A percentile compares a stretch with the other conserved stretches of the same genome.
phyloP scores from a whole-genome alignment of 176 grass and related monocot genomes.

The Chrysopogon serrulatus region DNA sequence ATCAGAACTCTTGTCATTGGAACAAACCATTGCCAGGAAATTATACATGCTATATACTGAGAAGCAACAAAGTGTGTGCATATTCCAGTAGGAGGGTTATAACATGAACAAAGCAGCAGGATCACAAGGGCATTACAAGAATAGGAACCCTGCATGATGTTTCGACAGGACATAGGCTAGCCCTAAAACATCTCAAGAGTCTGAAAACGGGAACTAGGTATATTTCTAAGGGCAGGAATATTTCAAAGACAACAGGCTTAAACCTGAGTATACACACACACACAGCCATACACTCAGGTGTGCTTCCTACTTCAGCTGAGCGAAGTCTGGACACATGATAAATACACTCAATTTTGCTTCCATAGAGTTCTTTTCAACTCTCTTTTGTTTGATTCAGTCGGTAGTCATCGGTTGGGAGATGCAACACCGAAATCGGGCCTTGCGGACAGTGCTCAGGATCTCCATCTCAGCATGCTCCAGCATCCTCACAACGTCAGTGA shows the following conservation, averaged over 20 bases:
- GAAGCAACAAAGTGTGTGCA: conserved; percentile 18
- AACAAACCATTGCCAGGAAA: conserved; percentile 8
- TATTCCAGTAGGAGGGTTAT: conserved; percentile 16
- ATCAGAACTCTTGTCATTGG: background rate
- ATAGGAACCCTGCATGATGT: conserved; percentile 28
- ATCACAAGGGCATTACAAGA: conserved; percentile 13
- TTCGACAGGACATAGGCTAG: conserved; percentile 4
- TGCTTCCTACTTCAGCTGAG: conserved; percentile 24
- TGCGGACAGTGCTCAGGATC: conserved; percentile 44
- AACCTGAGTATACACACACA: conserved; percentile 25
- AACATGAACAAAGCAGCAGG: conserved; percentile 16
- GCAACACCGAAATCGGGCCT: conserved; percentile 51
- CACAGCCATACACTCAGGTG: conserved; percentile 14
- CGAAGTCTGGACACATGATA: conserved; percentile 21
- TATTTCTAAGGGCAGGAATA: conserved; percentile 20
- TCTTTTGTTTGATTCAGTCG: conserved; percentile 24
- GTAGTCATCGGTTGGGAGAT: conserved; percentile 49
- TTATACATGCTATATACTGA: conserved; percentile 36
- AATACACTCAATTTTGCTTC: conserved; percentile 37
- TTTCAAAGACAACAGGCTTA: conserved; percentile 25
- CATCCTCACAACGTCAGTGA: conserved; percentile 41
- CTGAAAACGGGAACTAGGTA: conserved; percentile 29
- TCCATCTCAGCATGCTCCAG: conserved; percentile 47
- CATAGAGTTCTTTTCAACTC: background rate
- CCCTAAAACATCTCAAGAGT: conserved; percentile 28